Evolutionary conservation across 257 asterid species (phyloP).

Genomic region (Datura wrightii): DNA sequence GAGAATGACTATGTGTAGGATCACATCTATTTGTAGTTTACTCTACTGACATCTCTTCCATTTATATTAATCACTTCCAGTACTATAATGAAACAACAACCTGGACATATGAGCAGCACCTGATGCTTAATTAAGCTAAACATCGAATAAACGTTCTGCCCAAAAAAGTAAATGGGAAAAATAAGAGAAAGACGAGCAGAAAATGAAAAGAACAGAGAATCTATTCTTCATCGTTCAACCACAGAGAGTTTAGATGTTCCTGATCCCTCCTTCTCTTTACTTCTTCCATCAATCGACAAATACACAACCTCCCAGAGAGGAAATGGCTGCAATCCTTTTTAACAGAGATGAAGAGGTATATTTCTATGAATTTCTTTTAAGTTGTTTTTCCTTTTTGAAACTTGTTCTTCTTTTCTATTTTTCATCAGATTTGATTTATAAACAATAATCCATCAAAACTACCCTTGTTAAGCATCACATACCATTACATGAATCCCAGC

Average conservation of each 20-base stretch:
- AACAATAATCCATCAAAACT: neutral
- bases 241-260: neutral
- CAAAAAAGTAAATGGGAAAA: neutral
- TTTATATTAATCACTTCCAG: neutral
- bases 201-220: neutral
- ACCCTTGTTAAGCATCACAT: neutral
- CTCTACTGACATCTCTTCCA: neutral
- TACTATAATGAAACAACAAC: neutral
- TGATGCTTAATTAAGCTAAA: neutral
- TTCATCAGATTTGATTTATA: neutral
- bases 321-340: neutral
- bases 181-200: neutral
- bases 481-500: neutral
- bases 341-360: neutral
- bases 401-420: neutral
- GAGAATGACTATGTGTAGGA: neutral
- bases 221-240: neutral
- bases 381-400: neutral
- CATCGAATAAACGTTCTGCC: neutral
- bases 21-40: neutral
- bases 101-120: neutral
- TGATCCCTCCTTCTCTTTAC: slow-evolving; percentile 5
- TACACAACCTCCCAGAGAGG: neutral
- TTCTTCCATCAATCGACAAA: neutral
- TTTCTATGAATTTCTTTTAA: neutral